Evolutionary conservation across 2,329 filamentous ascomycete species (phyloP), one percentile per base, ranked within the genome.

Genomic region (Exophiala bonariae): DNA sequence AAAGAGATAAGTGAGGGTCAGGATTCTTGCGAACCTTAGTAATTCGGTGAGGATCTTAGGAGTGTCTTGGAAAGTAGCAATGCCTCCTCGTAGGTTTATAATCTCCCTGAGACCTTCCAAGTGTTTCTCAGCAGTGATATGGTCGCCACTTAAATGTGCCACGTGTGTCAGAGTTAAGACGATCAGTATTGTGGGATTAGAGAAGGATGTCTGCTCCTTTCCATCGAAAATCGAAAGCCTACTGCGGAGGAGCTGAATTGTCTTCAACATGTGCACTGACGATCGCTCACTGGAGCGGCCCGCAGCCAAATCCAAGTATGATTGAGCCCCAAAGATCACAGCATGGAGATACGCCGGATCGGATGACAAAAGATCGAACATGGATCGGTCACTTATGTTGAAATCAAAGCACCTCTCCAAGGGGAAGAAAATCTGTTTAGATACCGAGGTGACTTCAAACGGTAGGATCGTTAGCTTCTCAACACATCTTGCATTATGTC

Each of bases 51-150:
- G 36, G 9, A 72, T 60, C 39, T 70, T 72, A n/a, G 38, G 17
- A 19, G 64, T 66, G 11, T 60, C 28, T 6, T 41, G 52, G 11
- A 72, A 65, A 1, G 52, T 53, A 7, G 10, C 26, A 2, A 71
- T 26, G 1, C 69, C 69, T 4, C 70, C 70, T 41, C 65, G 62
- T 20, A 73, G 18, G n/a, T 61, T 48, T 9, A 71, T 58, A 4
- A 73, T 69, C 48, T 60, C 67, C n/a, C 59, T 56, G 10, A 73
- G 59, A 9, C 69, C 70, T 19, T 63, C 40, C 44, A 71, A 56
- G 39, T 72, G 68, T 14, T 66, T 56, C 8, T 44, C 52, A 1
- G 65, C 64, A 1, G 60, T 54, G 3, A 57, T 43, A 10, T 48
- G 41, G 34, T 71, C 62, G 4, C 63, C 63, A 1, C 39, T 55